Base-by-base conservation (phyloP, 768 basidiomycete species). In the Tricholoma furcatifolium region DNA sequence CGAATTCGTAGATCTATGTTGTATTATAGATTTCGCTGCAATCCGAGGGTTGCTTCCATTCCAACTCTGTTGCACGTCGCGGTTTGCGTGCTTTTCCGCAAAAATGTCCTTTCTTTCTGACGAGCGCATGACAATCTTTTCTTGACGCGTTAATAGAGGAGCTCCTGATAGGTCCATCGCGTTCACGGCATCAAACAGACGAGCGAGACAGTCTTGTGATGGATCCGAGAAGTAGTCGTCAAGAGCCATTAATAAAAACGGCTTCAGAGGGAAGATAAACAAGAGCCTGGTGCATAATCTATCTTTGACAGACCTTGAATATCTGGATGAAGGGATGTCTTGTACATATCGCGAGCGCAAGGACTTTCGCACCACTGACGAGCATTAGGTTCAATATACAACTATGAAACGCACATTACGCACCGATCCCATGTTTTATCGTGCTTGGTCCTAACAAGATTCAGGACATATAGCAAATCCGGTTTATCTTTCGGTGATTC, bases 261-360 rank as follows among this genome's bases (percentile, higher is more conserved):
- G 95, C 94, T 97, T 48, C 31, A 0, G 12, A n/a, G 24, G 30
- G 9, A 20, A 30, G 35, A 43, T 58, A 30, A 51, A 50, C 21
- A 39, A 39, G 27, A 43, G 18, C 3, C 6, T 36, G 20, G 17
- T 9, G 34, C 12, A 14, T 20, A 6, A 23, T 38, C 23, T 2
- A 36, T 15, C 17, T 14, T 12, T 20, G 6, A 51, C 51, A 41
- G 18, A 87, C 93, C 80, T 96, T 94, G 81, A 93, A 97, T 60
- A 97, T 91, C 62, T 97, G 93, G 53, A 98, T 93, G 67, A 89
- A 97, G 0, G 95, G 93, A 70, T 94, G 88, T 31, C 87, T 84
- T 1, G 93, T 95, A 65, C 91, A 94, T 56, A 98, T 90, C 20
- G 95, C 95, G 72, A 98, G 80, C 1, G 95, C 94, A 70, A 97